A percentile compares a stretch with the other conserved stretches of the same genome.
Conservation (phyloP, 139 green algal species). For the Eudorina sp. region DNA sequence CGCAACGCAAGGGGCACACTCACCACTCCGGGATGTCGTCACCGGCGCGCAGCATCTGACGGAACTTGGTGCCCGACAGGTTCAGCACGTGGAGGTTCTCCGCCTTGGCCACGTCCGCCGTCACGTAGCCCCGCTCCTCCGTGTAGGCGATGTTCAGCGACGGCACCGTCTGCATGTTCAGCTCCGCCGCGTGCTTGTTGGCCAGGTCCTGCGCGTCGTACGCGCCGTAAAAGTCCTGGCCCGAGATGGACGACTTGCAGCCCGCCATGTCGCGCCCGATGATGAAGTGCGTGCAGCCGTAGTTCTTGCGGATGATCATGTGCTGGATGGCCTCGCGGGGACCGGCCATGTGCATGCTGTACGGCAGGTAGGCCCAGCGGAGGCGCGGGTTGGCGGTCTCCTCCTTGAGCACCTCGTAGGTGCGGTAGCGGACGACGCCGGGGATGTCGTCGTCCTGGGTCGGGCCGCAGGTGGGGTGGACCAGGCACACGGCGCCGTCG, state of each 20-base stretch:
- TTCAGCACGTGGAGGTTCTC: conserved; percentile 78
- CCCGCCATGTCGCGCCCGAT: conserved; percentile 93
- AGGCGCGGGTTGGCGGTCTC: conserved; percentile 83
- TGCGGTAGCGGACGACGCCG: conserved; percentile 86
- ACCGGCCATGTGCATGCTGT: conserved; percentile 95
- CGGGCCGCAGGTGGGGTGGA: conserved; percentile 90
- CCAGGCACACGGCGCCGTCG: conserved; percentile 79
- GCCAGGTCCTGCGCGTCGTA: conserved; percentile 80
- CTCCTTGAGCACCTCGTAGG: conserved; percentile 87
- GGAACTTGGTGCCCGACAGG: conserved; percentile 87
- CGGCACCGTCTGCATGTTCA: conserved; percentile 92
- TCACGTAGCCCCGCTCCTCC: conserved; percentile 90
- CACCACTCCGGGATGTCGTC: conserved; percentile 82
- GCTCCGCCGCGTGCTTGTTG: conserved; percentile 74
- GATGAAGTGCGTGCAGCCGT: conserved; percentile 93
- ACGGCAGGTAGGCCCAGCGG: conserved; percentile 89
- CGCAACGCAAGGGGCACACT: too few species aligned
- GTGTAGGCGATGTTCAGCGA: conserved; percentile 90
- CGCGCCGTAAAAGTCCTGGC: conserved; percentile 88
- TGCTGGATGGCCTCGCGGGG: conserved; percentile 93
- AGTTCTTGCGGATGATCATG: conserved; percentile 97
- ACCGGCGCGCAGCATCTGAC: conserved; percentile 81
- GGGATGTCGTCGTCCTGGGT: conserved; percentile 89
- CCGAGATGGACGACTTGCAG: conserved; percentile 83
- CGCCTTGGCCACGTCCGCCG: conserved; percentile 86